A percentile compares a stretch with the other conserved stretches of the same genome.
Conservation (phyloP, 2,329 filamentous ascomycete genomes). For the Didymella pinodella region DNA sequence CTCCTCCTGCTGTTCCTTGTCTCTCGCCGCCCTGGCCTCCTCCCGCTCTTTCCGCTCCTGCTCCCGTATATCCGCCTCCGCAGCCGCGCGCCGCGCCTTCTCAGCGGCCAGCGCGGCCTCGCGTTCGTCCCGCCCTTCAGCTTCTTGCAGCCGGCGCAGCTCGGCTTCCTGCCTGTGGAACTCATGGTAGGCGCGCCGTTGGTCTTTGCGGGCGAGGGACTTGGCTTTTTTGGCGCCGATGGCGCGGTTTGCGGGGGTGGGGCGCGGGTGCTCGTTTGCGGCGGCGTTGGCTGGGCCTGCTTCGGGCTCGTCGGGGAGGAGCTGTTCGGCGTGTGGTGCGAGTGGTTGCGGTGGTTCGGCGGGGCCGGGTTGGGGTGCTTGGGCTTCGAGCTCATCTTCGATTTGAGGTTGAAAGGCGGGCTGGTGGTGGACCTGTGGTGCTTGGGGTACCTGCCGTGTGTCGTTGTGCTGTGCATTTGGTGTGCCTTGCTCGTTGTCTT, state of each 20-base stretch:
- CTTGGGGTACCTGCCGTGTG: not conserved
- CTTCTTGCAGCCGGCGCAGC: slow-evolving; percentile 53
- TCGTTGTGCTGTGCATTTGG: slow-evolving; percentile 4
- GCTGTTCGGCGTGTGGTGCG: slow-evolving; percentile 11
- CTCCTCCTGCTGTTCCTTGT: slow-evolving; percentile 50
- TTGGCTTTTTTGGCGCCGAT: slow-evolving; percentile 61
- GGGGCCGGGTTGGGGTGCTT: slow-evolving; percentile 36
- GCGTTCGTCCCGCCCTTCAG: slow-evolving; percentile 55
- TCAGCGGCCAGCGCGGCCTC: slow-evolving; percentile 54
- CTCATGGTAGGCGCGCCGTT: slow-evolving; percentile 57
- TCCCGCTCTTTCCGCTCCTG: slow-evolving; percentile 53
- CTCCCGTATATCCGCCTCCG: slow-evolving; percentile 55
- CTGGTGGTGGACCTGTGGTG: not conserved
- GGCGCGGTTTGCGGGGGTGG: slow-evolving; percentile 41
- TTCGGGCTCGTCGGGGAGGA: slow-evolving; percentile 18
- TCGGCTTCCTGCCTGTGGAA: slow-evolving; percentile 59
- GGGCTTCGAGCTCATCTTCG: slow-evolving; percentile 12
- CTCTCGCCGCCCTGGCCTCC: slow-evolving; percentile 48
- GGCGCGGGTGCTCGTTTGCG: slow-evolving; percentile 28
- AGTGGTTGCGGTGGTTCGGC: slow-evolving; percentile 6
- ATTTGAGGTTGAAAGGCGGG: slow-evolving; percentile 9
- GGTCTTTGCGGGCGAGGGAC: slow-evolving; percentile 56
- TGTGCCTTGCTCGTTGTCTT: slow-evolving; percentile 1
- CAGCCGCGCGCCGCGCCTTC: slow-evolving; percentile 51
- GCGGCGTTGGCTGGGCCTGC: slow-evolving; percentile 46